Conservation (phyloP, 2,329 filamentous ascomycete species). For the Cryphonectria parasitica region DNA sequence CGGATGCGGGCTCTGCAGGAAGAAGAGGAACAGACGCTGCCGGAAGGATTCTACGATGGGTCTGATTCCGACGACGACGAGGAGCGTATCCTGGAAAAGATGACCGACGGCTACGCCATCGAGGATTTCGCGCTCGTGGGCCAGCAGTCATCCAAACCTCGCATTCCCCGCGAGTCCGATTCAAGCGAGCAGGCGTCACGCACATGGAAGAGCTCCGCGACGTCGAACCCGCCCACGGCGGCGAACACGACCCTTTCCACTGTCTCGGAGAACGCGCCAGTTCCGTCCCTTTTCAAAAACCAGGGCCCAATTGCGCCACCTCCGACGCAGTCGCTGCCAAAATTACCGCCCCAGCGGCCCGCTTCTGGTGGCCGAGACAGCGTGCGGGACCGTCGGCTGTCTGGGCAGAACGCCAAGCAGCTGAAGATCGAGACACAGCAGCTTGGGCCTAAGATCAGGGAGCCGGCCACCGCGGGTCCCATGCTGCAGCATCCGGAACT, state of each 20-base stretch:
- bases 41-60: conserved; percentile 66
- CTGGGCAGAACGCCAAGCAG: conserved; percentile 78
- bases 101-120: conserved; percentile 81
- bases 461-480: conserved; percentile 34
- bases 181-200: conserved; percentile 78
- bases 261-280: conserved; percentile 62
- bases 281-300: conserved; percentile 37
- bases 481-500: conserved; percentile 28
- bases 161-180: conserved; percentile 76
- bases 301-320: conserved; percentile 47
- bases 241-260: conserved; percentile 71
- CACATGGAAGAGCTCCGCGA: conserved; percentile 80
- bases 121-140: conserved; percentile 80
- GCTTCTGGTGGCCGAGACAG: conserved; percentile 46
- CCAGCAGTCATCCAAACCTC: conserved; percentile 57
- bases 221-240: conserved; percentile 71
- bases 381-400: conserved; percentile 77
- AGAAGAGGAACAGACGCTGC: conserved; percentile 43
- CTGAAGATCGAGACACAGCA: conserved; percentile 82
- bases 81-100: conserved; percentile 81
- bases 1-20: conserved; percentile 48
- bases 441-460: conserved; percentile 35
- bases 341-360: conserved; percentile 45
- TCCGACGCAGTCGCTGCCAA: conserved; percentile 52
- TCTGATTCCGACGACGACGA: conserved; percentile 74